Base-by-base conservation (phyloP, 2,329 filamentous ascomycete species). In the Fusarium sp. region DNA sequence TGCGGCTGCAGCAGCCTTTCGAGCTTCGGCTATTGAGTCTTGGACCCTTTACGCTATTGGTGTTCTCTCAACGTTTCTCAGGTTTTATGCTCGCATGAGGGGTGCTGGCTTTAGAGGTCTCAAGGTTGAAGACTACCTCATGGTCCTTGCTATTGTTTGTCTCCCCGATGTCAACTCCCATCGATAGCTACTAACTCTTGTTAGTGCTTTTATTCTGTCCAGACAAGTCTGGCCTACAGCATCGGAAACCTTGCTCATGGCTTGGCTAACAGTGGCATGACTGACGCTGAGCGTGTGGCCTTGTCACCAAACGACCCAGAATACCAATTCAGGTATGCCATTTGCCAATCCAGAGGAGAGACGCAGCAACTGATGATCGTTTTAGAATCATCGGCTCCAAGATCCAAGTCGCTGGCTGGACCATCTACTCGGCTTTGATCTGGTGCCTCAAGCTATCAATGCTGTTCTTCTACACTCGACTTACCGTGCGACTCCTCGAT, bases 361-460 rank as follows among this genome's bases (percentile, higher is more conserved):
- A 5, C 14, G 1, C 7, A 13, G 5, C 13, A 34, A 18, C 34
- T 66, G 6, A 69, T 22, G 11, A 61, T 29, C 40, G 1, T 2
- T 22, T 1, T 9, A 84, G 88, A 18, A 82, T 89, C 0, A 80
- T 84, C 4, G 89, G 89, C 0, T 89, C 88, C 14, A 89, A 90
- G 74, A 84, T 87, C 0, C 87, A 90, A 65, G 78, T 91, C 4
- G 79, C 86, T 0, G 87, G 87, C 4, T 90, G 88, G 88, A 84
- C 85, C 18, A 79, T 85, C 22, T 91, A 90, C 69, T 85, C 84
- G 0, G 77, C 84, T 3, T 77, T 90, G 14, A 78, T 91, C 16
- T 90, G 87, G 87, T 78, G 85, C 14, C 72, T 90, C 54, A 91
- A 91, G 78, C 74, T 84, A 3, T 89, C 88, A 61, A 86, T 90